Percentiles rank a stretch among this genome's conserved stretches.
phyloP scores from a whole-genome alignment of 2,329 filamentous ascomycete genomes.

The Scorias spongiosa region DNA sequence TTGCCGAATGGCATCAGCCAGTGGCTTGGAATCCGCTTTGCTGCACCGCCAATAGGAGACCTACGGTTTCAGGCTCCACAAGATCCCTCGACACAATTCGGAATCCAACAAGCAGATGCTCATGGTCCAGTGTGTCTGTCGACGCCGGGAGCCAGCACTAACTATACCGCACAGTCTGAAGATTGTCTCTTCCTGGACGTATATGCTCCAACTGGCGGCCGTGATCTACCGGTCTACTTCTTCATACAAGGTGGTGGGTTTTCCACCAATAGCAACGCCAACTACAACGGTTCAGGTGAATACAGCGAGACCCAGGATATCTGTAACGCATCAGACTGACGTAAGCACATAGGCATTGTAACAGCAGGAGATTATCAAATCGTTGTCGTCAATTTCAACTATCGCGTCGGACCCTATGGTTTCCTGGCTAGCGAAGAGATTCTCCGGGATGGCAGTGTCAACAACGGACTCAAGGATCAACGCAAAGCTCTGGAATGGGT shows the following conservation, averaged over 20 bases:
- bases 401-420: conserved; percentile 59
- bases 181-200: conserved; percentile 58
- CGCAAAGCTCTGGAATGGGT: conserved; percentile 56
- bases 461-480: conserved; percentile 58
- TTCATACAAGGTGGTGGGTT: conserved; percentile 37
- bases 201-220: conserved; percentile 42
- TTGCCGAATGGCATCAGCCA: conserved; percentile 44
- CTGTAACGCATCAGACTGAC: too few species aligned
- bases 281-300: conserved; percentile 36
- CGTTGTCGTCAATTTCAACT: conserved; percentile 59
- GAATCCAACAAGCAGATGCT: conserved; percentile 38
- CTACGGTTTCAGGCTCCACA: conserved; percentile 53
- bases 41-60: conserved; percentile 49
- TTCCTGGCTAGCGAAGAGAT: conserved; percentile 50
- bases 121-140: conserved; percentile 24
- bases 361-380: conserved; percentile 44
- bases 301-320: too few species aligned
- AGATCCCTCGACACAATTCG: conserved; percentile 36
- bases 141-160: conserved; percentile 13
- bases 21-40: conserved; percentile 65
- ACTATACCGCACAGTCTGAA: conserved; percentile 30
- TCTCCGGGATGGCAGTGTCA: conserved; percentile 35
- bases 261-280: conserved; percentile 30
- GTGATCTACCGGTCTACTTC: conserved; percentile 48
- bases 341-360: conserved; percentile 35